Conservation (phyloP, 345 rosid species). For the Fremontodendron californicum region DNA sequence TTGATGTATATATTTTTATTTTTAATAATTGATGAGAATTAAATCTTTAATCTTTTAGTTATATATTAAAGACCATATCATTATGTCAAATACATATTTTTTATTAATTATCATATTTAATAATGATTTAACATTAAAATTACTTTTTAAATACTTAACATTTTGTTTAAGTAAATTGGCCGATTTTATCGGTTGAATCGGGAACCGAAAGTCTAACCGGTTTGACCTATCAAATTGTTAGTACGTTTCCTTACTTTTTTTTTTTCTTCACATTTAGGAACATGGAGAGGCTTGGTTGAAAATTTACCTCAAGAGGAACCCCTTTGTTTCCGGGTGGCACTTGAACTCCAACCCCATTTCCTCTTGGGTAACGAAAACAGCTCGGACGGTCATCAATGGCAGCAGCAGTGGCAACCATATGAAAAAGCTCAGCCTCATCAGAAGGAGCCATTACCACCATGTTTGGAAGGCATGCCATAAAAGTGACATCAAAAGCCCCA, state of each 20-base stretch:
- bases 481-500: constrained; percentile 92
- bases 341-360: constrained; percentile 79
- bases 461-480: constrained; percentile 98
- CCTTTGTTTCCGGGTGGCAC: constrained; percentile 87
- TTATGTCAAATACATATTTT: no score
- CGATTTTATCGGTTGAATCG: no score
- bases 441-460: constrained; percentile 99
- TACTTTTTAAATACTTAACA: no score
- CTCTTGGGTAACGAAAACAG: constrained; percentile 96
- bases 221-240: no score
- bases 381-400: constrained; percentile 90
- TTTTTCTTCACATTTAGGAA: neutral
- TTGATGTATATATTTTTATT: no score
- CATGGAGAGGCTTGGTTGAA: neutral
- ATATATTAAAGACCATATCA: no score
- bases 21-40: no score
- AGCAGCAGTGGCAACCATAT: constrained; percentile 96
- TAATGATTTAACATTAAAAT: no score
- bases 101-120: no score
- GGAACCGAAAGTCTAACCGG: no score
- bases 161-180: no score
- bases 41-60: no score
- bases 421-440: constrained; percentile 94
- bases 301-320: constrained; percentile 68
- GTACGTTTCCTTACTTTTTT: neutral